A percentile compares a stretch with the other conserved stretches of the same genome.
Conservation (phyloP, 306 rosid genomes). For the peach (Prunus persica) region Prunus_persica_NCBIv2 NC_034012.1:638501-639000, state of each 20-base stretch:
- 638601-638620: constrained; percentile 50
- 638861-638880: background rate
- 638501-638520: background rate
- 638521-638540: constrained; percentile 38
- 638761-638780: no score
- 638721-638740: background rate
- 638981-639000: background rate
- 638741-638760: background rate
- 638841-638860: background rate
- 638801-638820: constrained; percentile 8
- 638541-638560: constrained; percentile 83
- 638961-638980: background rate
- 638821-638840: constrained; percentile 10
- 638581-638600: constrained; percentile 79
- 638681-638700: background rate
- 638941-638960: background rate
- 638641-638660: constrained; percentile 24
- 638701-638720: background rate
- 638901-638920: background rate
- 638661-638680: constrained; percentile 31
- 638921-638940: background rate
- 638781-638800: background rate
- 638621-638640: constrained; percentile 32
- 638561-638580: constrained; percentile 54
- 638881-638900: background rate